Conservation (phyloP, 208 protist genomes). For the Acanthamoeba castellanii region DNA sequence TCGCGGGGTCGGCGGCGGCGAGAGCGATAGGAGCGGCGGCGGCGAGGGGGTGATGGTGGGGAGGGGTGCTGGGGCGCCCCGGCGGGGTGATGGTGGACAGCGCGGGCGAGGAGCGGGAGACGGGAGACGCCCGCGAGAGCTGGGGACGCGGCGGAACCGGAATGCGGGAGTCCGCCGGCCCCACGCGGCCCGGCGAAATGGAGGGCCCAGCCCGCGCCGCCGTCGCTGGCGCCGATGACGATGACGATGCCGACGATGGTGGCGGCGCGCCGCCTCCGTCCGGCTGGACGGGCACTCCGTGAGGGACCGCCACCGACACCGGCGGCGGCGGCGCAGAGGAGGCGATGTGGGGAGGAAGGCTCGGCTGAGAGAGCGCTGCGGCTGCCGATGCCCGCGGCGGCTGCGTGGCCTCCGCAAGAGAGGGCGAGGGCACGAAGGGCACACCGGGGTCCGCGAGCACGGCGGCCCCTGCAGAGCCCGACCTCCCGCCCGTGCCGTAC, state of each 20-base stretch:
- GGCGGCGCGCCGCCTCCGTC: too few species aligned
- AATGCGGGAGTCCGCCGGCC: too few species aligned
- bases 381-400: too few species aligned
- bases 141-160: background rate
- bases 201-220: background rate
- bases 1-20: background rate
- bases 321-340: too few species aligned
- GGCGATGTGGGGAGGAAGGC: too few species aligned
- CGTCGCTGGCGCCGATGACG: background rate
- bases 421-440: too few species aligned
- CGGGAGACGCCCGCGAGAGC: background rate
- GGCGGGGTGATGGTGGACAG: background rate
- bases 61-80: too few species aligned
- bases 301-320: too few species aligned
- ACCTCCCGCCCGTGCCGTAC: background rate
- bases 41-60: background rate
- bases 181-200: background rate
- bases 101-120: background rate
- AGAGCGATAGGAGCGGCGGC: background rate
- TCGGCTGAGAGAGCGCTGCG: too few species aligned
- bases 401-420: too few species aligned
- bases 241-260: background rate
- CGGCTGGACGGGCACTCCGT: too few species aligned
- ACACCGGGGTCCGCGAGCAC: too few species aligned
- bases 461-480: background rate